Evolutionary conservation across 2,329 filamentous ascomycete genomes (phyloP).

Genomic region (Aplosporella prunicola): DNA sequence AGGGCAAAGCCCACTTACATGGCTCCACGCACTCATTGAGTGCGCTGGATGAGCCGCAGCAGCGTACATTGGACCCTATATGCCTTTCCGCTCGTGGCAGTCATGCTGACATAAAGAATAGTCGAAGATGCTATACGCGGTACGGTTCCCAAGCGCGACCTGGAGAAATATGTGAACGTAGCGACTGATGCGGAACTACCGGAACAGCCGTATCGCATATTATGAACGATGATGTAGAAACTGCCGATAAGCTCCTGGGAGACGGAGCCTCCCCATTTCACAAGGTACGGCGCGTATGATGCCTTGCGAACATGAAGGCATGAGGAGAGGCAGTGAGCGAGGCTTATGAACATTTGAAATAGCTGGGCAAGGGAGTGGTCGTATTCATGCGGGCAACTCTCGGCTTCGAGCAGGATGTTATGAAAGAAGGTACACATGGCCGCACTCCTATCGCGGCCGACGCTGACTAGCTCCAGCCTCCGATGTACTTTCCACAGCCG

Average conservation of each 20-base stretch:
- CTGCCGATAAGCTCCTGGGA: constrained; percentile 63
- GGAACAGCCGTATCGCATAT: constrained; percentile 55
- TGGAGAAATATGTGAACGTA: not conserved
- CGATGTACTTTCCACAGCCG: constrained; percentile 61
- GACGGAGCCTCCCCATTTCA: constrained; percentile 80
- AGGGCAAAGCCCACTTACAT: constrained; percentile 19
- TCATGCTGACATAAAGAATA: constrained; percentile 19
- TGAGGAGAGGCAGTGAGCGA: not conserved
- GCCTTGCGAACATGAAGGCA: constrained; percentile 1
- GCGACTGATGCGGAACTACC: too few species aligned
- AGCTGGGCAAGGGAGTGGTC: constrained; percentile 70
- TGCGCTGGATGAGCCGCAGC: constrained; percentile 47
- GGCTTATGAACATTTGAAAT: constrained; percentile 14
- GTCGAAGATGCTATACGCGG: constrained; percentile 40
- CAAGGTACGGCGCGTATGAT: constrained; percentile 38
- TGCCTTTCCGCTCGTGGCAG: not conserved
- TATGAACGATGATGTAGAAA: constrained; percentile 83
- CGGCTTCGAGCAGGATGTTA: constrained; percentile 84
- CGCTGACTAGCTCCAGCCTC: constrained; percentile 44
- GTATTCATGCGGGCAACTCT: constrained; percentile 79
- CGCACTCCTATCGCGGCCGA: not conserved
- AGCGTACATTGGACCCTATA: constrained; percentile 35
- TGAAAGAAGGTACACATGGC: constrained; percentile 54
- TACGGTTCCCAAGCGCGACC: too few species aligned
- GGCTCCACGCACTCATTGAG: constrained; percentile 47